Percentiles rank a stretch among this genome's conserved stretches.
These are phyloP conservation scores for Kwoniella botswanensis DNA, from an alignment of 768 basidiomycete species.

Conservation along the genomic window DNA sequence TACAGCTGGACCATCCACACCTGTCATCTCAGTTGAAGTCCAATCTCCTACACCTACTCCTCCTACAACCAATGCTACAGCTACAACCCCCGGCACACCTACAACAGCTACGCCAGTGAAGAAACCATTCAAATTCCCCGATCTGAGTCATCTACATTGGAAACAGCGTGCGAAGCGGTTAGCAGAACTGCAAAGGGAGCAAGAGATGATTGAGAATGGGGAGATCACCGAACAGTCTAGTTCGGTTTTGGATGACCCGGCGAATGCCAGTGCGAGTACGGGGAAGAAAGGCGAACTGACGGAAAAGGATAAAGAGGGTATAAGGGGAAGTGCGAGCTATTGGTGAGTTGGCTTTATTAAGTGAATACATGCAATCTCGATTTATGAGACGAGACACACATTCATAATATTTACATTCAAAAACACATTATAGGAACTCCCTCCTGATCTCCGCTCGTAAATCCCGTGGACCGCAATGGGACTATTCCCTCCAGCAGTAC, in stretches of 20 bases:
- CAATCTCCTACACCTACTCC: conserved; percentile 8
- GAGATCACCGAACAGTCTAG: conserved; percentile 16
- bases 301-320: conserved; percentile 39
- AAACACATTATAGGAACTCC: conserved; percentile 48
- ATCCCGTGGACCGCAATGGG: conserved; percentile 57
- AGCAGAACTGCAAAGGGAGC: conserved; percentile 21
- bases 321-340: conserved; percentile 45
- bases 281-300: conserved; percentile 29
- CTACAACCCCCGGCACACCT: neutral
- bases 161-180: conserved; percentile 30
- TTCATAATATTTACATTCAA: neutral
- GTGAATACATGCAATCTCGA: neutral
- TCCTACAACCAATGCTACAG: neutral
- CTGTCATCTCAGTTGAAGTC: neutral
- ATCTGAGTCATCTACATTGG: conserved; percentile 34
- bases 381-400: neutral
- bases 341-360: conserved; percentile 37
- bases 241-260: conserved; percentile 13
- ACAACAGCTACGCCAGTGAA: conserved; percentile 10
- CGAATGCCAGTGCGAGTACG: neutral
- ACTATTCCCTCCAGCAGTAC: conserved; percentile 51
- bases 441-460: conserved; percentile 54
- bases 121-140: conserved; percentile 20
- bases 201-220: conserved; percentile 24
- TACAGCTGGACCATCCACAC: neutral